Percentiles rank a stretch among this genome's conserved stretches.
Evolutionary conservation across 345 rosid genomes (phyloP).

Genomic region (Hevea brasiliensis): DNA sequence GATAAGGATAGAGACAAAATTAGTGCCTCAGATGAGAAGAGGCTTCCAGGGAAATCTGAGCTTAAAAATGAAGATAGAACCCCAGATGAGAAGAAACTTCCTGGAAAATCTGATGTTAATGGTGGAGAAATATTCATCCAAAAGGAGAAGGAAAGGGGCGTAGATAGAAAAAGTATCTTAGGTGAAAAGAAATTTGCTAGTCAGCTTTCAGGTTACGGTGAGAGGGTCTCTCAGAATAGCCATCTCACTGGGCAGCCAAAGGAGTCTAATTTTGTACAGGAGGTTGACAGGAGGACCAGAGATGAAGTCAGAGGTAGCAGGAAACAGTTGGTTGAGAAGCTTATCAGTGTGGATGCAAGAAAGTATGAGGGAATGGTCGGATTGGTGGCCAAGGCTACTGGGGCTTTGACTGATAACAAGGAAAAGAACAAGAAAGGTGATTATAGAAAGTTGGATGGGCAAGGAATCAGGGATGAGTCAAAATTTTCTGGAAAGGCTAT

Average conservation of each 20-base stretch:
- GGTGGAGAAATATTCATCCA: slow-evolving; percentile 29
- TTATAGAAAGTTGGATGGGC: slow-evolving; percentile 33
- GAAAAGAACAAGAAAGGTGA: slow-evolving; percentile 40
- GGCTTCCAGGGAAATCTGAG: slow-evolving; percentile 19
- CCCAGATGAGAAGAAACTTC: slow-evolving; percentile 35
- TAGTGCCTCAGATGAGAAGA: slow-evolving; percentile 36
- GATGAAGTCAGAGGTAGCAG: slow-evolving; percentile 36
- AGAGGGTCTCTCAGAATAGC: slow-evolving; percentile 31
- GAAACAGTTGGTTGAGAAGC: slow-evolving; percentile 33
- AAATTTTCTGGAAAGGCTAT: slow-evolving; percentile 30
- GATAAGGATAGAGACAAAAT: slow-evolving; percentile 41
- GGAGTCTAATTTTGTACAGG: slow-evolving; percentile 40
- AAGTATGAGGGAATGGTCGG: slow-evolving; percentile 39
- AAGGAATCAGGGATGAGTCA: slow-evolving; percentile 28
- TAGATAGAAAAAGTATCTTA: slow-evolving; percentile 25
- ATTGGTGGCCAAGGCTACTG: slow-evolving; percentile 23
- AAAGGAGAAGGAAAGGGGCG: slow-evolving; percentile 36
- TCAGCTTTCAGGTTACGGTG: slow-evolving; percentile 28
- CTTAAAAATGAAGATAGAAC: slow-evolving; percentile 35
- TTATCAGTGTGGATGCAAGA: slow-evolving; percentile 23
- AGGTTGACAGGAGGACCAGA: slow-evolving; percentile 39
- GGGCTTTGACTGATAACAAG: slow-evolving; percentile 28
- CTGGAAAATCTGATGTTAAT: slow-evolving; percentile 27
- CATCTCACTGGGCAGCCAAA: slow-evolving; percentile 20
- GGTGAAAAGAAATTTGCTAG: slow-evolving; percentile 34